A percentile compares a stretch with the other conserved stretches of the same genome.
Evolutionary conservation across 2,329 filamentous ascomycete genomes (phyloP).

Genomic region (Colletotrichum cereale): DNA sequence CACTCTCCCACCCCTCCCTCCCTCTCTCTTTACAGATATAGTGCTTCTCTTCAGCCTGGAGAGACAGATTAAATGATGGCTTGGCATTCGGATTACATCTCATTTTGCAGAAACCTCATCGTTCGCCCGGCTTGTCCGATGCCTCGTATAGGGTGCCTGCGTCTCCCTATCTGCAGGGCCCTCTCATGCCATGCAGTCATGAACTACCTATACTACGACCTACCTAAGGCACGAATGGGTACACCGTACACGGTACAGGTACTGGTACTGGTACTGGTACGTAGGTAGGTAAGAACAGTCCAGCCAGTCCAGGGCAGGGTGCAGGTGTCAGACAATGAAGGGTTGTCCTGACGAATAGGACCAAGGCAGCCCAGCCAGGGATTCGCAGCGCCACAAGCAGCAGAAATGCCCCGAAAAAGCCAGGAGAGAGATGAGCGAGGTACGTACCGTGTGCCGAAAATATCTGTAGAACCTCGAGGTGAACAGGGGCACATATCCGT

Average conservation of each 20-base stretch:
- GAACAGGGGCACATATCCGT: not conserved
- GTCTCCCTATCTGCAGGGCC: not conserved
- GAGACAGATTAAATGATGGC: not conserved
- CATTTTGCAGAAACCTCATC: conserved; percentile 1
- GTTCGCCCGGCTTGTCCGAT: not conserved
- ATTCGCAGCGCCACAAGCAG: conserved; percentile 11
- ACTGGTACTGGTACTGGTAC: too few relatives aligned
- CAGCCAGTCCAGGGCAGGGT: too few relatives aligned
- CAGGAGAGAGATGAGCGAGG: not conserved
- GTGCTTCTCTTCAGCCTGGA: not conserved
- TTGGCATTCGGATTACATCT: not conserved
- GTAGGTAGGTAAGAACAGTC: not conserved
- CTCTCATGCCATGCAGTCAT: not conserved
- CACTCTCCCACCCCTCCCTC: not conserved
- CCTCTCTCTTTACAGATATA: too few relatives aligned
- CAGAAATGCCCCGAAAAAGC: conserved; percentile 15
- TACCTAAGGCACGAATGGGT: too few relatives aligned
- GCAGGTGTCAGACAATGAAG: conserved; percentile 2
- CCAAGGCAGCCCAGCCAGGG: not conserved
- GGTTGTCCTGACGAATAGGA: not conserved
- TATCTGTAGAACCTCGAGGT: conserved; percentile 3
- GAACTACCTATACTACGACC: too few relatives aligned
- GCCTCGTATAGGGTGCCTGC: not conserved
- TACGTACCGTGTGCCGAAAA: conserved; percentile 21
- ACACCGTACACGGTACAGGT: too few relatives aligned